These are phyloP conservation scores for Olyra latifolia DNA, from an alignment of 176 grass and related monocot species.

Conservation along the genomic window DNA sequence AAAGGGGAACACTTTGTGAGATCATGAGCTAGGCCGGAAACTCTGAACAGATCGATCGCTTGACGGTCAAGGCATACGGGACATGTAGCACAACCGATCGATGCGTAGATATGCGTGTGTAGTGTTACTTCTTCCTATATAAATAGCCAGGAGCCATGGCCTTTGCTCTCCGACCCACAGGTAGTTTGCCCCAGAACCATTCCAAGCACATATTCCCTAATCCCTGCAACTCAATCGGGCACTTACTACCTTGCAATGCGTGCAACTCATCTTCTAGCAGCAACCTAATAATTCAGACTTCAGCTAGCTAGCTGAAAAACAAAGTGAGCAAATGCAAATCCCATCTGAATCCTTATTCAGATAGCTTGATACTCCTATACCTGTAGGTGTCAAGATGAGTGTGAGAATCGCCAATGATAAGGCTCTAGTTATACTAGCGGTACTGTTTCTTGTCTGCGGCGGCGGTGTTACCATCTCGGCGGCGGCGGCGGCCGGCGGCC, in stretches of 20 bases:
- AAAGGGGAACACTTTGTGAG: neutral
- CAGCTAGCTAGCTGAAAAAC: neutral
- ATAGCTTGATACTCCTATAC: slow-evolving; percentile 14
- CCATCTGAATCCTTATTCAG: neutral
- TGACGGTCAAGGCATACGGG: slow-evolving; percentile 20
- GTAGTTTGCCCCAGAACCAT: slow-evolving; percentile 26
- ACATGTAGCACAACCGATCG: neutral
- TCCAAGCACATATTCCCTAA: slow-evolving; percentile 54
- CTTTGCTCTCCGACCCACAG: neutral
- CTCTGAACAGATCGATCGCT: neutral
- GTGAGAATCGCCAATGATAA: neutral
- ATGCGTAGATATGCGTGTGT: neutral
- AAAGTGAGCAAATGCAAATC: slow-evolving; percentile 3
- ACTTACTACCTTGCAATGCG: slow-evolving; percentile 38
- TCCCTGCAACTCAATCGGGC: slow-evolving; percentile 9
- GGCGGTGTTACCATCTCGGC: neutral
- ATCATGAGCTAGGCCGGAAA: neutral
- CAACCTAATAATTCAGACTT: neutral
- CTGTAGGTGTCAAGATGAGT: slow-evolving; percentile 18
- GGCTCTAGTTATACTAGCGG: neutral
- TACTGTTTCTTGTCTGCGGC: neutral
- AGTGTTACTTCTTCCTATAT: slow-evolving; percentile 5
- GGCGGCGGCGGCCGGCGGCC: neutral
- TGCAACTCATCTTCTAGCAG: slow-evolving; percentile 26
- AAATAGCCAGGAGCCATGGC: neutral